phyloP scores from a whole-genome alignment of 73 alveolate species.

The Blepharisma japonicum region DNA sequence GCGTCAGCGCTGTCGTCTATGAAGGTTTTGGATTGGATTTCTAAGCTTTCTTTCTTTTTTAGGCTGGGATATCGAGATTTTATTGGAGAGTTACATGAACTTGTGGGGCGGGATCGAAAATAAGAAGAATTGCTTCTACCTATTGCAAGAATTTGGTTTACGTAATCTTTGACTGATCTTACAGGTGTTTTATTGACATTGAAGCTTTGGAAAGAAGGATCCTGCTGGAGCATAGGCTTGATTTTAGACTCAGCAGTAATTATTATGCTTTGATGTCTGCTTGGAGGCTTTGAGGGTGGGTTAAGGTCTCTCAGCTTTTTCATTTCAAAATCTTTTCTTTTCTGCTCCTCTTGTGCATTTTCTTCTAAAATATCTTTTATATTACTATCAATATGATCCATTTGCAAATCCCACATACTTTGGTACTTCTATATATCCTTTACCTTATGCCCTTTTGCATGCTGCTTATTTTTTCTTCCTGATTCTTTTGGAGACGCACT shows the following conservation, averaged over 20 bases:
- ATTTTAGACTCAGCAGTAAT: neutral
- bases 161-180: neutral
- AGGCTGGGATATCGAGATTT: neutral
- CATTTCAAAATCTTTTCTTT: no score
- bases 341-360: no score
- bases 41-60: neutral
- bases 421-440: no score
- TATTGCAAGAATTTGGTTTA: neutral
- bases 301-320: no score
- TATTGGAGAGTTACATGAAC: neutral
- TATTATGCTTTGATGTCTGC: no score
- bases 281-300: no score
- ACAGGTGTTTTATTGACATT: neutral
- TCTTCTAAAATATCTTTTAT: no score
- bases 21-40: neutral
- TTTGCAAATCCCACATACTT: no score
- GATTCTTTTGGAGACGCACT: no score
- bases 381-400: no score
- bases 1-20: neutral
- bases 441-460: no score
- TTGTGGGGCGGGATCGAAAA: neutral
- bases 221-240: neutral
- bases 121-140: neutral
- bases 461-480: no score
- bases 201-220: neutral